Percentiles rank a stretch among this genome's conserved stretches.
Evolutionary conservation across 169 alveolate genomes (phyloP).

Genomic region (Cyclospora cayetanensis): DNA sequence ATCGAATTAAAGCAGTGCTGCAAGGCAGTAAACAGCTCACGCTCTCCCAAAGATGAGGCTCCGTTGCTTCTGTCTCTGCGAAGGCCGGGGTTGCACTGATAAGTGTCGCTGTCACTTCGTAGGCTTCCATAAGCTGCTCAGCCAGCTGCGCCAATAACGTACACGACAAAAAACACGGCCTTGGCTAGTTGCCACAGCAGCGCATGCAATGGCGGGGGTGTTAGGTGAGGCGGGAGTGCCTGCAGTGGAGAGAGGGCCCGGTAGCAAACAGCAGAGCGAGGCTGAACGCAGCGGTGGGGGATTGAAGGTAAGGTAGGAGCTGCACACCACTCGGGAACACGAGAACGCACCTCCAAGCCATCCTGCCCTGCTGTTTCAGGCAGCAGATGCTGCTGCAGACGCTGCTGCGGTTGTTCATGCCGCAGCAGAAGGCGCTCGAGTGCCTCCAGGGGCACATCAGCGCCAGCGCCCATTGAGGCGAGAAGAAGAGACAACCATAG

Average conservation of each 20-base stretch:
- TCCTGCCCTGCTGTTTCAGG: neutral
- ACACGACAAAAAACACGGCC: neutral
- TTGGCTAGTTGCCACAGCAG: neutral
- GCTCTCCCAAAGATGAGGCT: conserved; percentile 26
- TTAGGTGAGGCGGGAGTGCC: neutral
- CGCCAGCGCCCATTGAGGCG: neutral
- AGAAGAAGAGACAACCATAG: conserved; percentile 3
- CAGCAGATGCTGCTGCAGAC: neutral
- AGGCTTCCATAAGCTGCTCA: conserved; percentile 18
- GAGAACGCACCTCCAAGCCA: neutral
- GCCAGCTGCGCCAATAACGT: neutral
- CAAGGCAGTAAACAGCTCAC: no score
- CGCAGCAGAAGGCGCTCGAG: conserved; percentile 25
- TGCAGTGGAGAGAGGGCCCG: neutral
- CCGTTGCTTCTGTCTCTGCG: neutral
- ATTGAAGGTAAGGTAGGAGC: neutral
- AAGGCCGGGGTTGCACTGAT: conserved; percentile 5
- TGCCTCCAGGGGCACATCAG: neutral
- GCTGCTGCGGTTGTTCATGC: neutral
- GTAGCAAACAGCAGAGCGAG: conserved; percentile 4
- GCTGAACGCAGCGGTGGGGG: neutral
- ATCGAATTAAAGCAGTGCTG: no score
- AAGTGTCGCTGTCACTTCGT: neutral
- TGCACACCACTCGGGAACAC: neutral
- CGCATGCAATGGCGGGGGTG: neutral